Conservation (phyloP, 768 basidiomycete species). For the Strobilomyces confusus region DNA sequence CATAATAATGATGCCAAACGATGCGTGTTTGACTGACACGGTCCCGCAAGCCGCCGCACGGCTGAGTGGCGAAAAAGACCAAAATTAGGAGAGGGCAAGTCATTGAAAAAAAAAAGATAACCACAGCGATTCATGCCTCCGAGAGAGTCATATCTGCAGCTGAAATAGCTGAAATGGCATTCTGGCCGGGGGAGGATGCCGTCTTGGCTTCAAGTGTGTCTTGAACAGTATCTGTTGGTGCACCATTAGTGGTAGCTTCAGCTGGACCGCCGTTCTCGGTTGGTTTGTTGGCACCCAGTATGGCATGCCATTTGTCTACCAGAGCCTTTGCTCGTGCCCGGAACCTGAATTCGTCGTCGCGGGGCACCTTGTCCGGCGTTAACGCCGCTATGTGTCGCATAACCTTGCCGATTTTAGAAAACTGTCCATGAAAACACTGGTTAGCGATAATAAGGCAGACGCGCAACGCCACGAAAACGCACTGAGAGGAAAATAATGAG, state of each 20-base stretch:
- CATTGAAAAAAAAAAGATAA: constrained; percentile 10
- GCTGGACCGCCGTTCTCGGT: constrained; percentile 24
- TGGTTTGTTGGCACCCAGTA: constrained; percentile 33
- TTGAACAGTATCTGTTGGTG: constrained; percentile 15
- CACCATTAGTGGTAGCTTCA: constrained; percentile 27
- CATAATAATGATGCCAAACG: constrained; percentile 20
- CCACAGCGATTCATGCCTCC: constrained; percentile 30
- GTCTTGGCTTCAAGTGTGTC: constrained; percentile 21
- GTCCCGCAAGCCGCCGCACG: constrained; percentile 5
- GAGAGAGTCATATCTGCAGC: constrained; percentile 41
- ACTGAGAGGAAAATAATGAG: constrained; percentile 66
- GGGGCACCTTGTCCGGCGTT: constrained; percentile 39
- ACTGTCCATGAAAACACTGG: constrained; percentile 19
- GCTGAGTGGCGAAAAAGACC: constrained; percentile 11
- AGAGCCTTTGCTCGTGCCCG: constrained; percentile 45
- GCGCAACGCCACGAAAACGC: constrained; percentile 21
- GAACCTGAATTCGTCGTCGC: constrained; percentile 51
- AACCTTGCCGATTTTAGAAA: constrained; percentile 54
- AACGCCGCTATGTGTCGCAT: constrained; percentile 59
- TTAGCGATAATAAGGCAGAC: constrained; percentile 7
- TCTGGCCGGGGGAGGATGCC: constrained; percentile 23
- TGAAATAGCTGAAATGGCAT: constrained; percentile 27
- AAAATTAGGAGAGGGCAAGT: constrained; percentile 13
- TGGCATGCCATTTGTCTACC: constrained; percentile 45
- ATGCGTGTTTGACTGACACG: constrained; percentile 20